Evolutionary conservation across 371 early-diverging fungal genomes (phyloP).

Genomic region (Mortierella sp.): DNA sequence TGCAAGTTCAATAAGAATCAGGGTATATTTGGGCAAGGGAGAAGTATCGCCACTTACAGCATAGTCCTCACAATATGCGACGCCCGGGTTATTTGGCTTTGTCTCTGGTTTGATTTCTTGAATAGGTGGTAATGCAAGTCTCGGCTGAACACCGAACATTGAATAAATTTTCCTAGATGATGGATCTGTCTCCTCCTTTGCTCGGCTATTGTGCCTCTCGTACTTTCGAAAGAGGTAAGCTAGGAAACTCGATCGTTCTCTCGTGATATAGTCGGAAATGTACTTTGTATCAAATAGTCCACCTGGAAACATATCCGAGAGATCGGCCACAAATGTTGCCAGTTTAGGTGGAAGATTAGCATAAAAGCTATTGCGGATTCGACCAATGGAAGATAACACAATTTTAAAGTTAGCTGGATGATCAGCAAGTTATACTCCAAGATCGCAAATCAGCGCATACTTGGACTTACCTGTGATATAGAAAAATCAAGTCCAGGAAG

Average conservation of each 20-base stretch:
- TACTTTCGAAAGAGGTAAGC: conserved; percentile 86
- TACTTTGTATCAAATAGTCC: conserved; percentile 94
- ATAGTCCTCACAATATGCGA: conserved; percentile 35
- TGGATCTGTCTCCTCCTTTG: conserved; percentile 5
- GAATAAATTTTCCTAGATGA: conserved; percentile 16
- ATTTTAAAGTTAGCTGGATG: neutral
- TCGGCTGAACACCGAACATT: conserved; percentile 36
- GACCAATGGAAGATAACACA: neutral
- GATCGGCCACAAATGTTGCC: conserved; percentile 77
- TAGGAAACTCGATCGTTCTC: conserved; percentile 79
- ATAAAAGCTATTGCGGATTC: conserved; percentile 67
- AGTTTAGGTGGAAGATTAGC: conserved; percentile 78
- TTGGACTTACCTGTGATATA: conserved; percentile 74
- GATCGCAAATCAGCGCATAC: neutral
- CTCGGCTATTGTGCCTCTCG: conserved; percentile 63
- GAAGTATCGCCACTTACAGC: conserved; percentile 33
- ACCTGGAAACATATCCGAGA: conserved; percentile 83
- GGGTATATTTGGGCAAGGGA: neutral
- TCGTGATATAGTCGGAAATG: conserved; percentile 73
- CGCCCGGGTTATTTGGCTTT: neutral
- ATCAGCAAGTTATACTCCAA: neutral
- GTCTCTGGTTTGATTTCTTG: neutral
- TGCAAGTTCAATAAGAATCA: neutral
- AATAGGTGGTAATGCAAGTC: conserved; percentile 16
- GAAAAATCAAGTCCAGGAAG: conserved; percentile 87